Evolutionary conservation across 2,329 filamentous ascomycete species (phyloP).

Genomic region (Alternaria rosae): DNA sequence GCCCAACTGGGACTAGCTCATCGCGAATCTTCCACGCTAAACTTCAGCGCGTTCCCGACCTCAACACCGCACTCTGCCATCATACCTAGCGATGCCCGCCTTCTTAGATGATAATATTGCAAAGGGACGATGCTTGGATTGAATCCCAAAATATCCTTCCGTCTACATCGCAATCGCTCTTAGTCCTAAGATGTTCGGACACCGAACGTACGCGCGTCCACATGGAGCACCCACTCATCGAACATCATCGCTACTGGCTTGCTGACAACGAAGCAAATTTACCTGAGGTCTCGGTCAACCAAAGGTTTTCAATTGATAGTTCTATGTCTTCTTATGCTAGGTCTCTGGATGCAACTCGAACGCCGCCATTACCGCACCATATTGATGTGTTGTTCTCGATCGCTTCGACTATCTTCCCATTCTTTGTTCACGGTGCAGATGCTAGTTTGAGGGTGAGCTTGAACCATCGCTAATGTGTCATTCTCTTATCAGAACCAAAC

Average conservation of each 20-base stretch:
- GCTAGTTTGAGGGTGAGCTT: background rate
- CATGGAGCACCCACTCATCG: background rate
- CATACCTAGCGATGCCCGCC: background rate
- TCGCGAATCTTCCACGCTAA: background rate
- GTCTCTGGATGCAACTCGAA: background rate
- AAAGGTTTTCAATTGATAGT: accelerated
- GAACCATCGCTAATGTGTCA: background rate
- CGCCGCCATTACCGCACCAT: background rate
- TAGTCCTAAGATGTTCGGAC: background rate
- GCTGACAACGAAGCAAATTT: background rate
- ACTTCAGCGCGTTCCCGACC: background rate
- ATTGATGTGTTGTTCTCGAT: background rate
- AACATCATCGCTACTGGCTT: background rate
- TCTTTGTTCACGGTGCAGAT: background rate
- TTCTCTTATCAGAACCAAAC: background rate
- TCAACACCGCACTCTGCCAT: background rate
- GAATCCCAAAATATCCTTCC: background rate
- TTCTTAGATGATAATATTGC: background rate
- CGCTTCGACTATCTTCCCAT: background rate
- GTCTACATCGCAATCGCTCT: background rate
- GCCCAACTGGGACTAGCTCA: background rate
- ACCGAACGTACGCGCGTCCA: background rate
- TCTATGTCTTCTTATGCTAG: background rate
- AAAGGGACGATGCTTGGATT: background rate
- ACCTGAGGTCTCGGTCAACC: accelerated